Percentiles rank a stretch among this genome's conserved stretches.
phyloP scores from a whole-genome alignment of 768 basidiomycete genomes.

The Xanthoconium purpureum region DNA sequence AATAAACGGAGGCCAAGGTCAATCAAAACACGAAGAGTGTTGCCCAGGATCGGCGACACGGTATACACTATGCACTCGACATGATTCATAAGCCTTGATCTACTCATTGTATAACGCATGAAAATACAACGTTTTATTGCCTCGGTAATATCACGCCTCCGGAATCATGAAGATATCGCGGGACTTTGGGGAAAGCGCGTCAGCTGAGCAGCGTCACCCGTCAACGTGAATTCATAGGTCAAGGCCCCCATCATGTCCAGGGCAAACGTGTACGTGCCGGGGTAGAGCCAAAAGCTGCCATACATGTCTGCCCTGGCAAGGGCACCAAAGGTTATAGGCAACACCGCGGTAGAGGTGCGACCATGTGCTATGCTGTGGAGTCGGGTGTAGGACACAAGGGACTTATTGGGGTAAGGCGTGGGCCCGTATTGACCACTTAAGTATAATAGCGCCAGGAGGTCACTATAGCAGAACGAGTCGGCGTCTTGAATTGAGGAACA shows the following conservation, averaged over 20 bases:
- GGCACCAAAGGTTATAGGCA: constrained; percentile 46
- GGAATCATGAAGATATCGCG: not conserved
- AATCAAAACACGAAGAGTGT: too few relatives aligned
- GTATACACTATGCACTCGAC: too few relatives aligned
- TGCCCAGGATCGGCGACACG: too few relatives aligned
- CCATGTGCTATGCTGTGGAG: constrained; percentile 33
- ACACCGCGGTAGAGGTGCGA: constrained; percentile 31
- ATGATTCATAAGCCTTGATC: too few relatives aligned
- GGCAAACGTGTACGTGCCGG: constrained; percentile 40
- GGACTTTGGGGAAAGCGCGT: constrained; percentile 38
- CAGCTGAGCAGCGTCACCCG: constrained; percentile 40
- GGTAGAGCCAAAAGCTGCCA: constrained; percentile 45
- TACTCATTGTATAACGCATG: too few relatives aligned
- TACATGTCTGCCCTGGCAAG: constrained; percentile 46
- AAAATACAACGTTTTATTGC: not conserved
- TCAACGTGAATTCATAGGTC: constrained; percentile 42
- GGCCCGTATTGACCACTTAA: constrained; percentile 47
- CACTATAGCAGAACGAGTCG: constrained; percentile 11
- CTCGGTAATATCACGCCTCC: not conserved
- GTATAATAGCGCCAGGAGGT: constrained; percentile 52
- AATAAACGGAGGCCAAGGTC: too few relatives aligned
- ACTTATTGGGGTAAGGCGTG: constrained; percentile 49
- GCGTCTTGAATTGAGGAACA: too few relatives aligned
- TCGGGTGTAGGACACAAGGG: constrained; percentile 49
- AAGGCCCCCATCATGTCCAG: constrained; percentile 42